A percentile compares a stretch with the other conserved stretches of the same genome.
These are phyloP conservation scores for Pythium pyrilobum DNA, from an alignment of 352 stramenopile species.

Conservation along the genomic window DNA sequence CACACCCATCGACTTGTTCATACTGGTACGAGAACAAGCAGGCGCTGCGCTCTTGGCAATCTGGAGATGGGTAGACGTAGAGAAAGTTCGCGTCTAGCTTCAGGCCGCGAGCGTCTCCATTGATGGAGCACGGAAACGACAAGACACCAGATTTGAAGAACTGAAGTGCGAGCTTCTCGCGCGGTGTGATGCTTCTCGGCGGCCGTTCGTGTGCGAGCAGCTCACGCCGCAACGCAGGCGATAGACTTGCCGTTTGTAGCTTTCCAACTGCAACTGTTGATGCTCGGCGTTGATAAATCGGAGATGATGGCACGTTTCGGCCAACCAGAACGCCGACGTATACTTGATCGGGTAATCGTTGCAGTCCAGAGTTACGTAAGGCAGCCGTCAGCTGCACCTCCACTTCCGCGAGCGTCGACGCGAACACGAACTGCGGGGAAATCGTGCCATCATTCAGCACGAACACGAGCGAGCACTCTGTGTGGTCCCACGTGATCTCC, in stretches of 20 bases:
- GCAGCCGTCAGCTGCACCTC: constrained; percentile 36
- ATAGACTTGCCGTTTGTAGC: constrained; percentile 19
- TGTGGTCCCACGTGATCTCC: constrained; percentile 68
- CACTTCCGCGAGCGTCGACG: constrained; percentile 26
- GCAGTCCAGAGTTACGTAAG: constrained; percentile 23
- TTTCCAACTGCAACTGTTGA: not conserved
- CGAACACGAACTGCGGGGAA: constrained; percentile 42
- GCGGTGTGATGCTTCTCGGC: constrained; percentile 28
- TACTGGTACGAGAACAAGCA: constrained; percentile 69
- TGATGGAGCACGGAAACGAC: constrained; percentile 59
- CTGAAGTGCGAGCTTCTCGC: constrained; percentile 45
- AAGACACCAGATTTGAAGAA: constrained; percentile 47
- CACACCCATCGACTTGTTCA: constrained; percentile 46
- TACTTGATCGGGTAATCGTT: constrained; percentile 34
- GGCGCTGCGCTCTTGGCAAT: constrained; percentile 53
- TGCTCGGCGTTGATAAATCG: constrained; percentile 56
- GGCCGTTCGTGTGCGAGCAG: constrained; percentile 53
- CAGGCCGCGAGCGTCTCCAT: constrained; percentile 40
- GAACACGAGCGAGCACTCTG: constrained; percentile 50
- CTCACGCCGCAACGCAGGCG: constrained; percentile 36
- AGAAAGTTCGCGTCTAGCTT: constrained; percentile 45
- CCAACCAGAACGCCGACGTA: constrained; percentile 69
- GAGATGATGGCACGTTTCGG: constrained; percentile 48
- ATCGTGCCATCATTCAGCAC: constrained; percentile 24
- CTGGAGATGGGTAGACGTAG: constrained; percentile 48